Base-by-base conservation (phyloP, 1,139 yeast species). In the Candida labiduridarum region DNA sequence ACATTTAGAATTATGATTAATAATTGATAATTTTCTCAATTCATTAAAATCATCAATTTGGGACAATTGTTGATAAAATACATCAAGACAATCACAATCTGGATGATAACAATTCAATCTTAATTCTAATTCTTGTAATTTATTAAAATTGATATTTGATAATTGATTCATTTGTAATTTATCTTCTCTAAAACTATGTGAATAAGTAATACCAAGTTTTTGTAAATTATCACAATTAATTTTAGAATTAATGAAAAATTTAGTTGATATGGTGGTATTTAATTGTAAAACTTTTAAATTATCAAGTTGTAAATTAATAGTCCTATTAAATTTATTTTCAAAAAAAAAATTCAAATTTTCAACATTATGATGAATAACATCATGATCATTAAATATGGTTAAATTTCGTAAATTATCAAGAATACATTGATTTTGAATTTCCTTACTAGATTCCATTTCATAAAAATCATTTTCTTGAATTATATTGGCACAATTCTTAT, bases 241-340 rank as follows among this genome's bases (percentile, higher is more conserved):
- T 11, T 44, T 14, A 34, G 52, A 52, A 7, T 40, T 15, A 25
- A 41, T 33, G 27, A 55, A 55, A 9, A 50, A 15, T 34, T 48
- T 50, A 3, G 58, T 52, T 25, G 58, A 55, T 22, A 46, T 31
- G 1, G 57, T 55, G 15, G 58, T 55, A 46, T 55, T 55, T 27
- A 55, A 44, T 36, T 52, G 48, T 41, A 55, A 48, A 1, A 36
- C 40, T 14, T 35, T 41, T 14, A 55, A 42, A 12, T 48, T 39
- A 15, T 42, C 36, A 18, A 50, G 47, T 10, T 49, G 31, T 1
- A 44, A 8, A 12, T 16, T 19, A n/a, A 48, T 40, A 15, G 41
- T 19, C 16, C 33, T 25, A 19, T 31, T 22, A 44, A 38, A 34
- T 29, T 29, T 44, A 11, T 46, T 45, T 43, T 55, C 58, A 44